Base-by-base conservation (phyloP, 2,329 filamentous ascomycete genomes). In the Arachnopeziza araneosa region DNA sequence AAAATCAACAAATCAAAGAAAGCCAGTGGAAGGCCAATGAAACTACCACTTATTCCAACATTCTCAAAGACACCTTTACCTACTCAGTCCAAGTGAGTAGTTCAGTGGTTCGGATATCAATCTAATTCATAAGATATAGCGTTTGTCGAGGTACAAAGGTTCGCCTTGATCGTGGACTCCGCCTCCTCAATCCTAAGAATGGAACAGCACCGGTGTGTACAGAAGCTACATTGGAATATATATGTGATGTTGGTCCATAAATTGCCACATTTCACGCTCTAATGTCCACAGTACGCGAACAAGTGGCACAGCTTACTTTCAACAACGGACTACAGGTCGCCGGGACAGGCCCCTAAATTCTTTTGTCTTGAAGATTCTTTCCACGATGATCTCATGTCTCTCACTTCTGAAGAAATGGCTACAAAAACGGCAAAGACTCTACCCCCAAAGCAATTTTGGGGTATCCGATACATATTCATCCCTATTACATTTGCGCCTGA, bases 381-480 rank as follows among this genome's bases (percentile, higher is more conserved):
- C 48, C 30, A 62, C 52, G 53, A 32, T 21, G 30, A 55, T 3
- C 24, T 62, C 10, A 61, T 60, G 58, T 17, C 23, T 10, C 54
- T 48, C 10, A 54, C 24, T 2, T 9, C 54, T 4, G 26, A 55
- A 22, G 24, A 30, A 9, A 48, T 64, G 54, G 54, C 55, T 4
- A 21, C 50, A n/a, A 23, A 55, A 50, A 59, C 44, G 14, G 7
- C 32, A 3, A 50, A 54, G 21, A 17, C 23, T 21, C 44, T 64
- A 17, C 59, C 54, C 24, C 50, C 9, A 32, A 17, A 7, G 7
- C 63, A 62, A 32, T 64, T 64, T 23, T 59, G 60, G 63, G 60
- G 59, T 52, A n/a, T 62, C 21, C 56, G 63, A 24, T 64, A 61
- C 24, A 52, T 64, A n/a, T 60, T 64, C 44, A 54, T 64, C 22